Base-by-base conservation (phyloP, 1,284 basidiomycete genomes). In the Xanthoconium separans region DNA sequence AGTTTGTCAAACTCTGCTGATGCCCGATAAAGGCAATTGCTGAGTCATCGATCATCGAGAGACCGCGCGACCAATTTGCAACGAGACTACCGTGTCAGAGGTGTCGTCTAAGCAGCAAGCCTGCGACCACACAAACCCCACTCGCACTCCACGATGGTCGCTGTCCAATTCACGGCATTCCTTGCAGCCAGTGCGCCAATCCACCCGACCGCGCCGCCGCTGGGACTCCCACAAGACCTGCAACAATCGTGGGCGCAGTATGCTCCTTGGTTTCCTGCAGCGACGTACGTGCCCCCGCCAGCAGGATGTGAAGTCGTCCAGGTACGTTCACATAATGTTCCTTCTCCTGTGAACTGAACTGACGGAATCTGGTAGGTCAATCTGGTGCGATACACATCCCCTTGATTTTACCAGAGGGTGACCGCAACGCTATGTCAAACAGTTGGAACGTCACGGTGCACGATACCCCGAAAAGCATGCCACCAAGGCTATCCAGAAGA, bases 391-490 rank as follows among this genome's bases (percentile, higher is more conserved):
- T 27, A 27, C 27, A 27, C 6, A 13, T 12, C 15, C 22, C 29
- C 5, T 30, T 15, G 20, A 15, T 40, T 13, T 22, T 6, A n/a
- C 6, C 27, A 27, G 27, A 27, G n/a, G 12, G 4, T 9, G n/a
- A 5, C 39, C 6, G 4, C 13, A 12, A 53, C 10, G 11, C 8
- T 6, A 7, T 27, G 6, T 18, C 22, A 24, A 42, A 51, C 9
- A 93, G 90, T 68, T 95, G 9, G 87, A 93, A 71, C 76, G 93
- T 7, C 91, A 95, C 62, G 89, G 91, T 1, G 87, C 89, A 1
- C 79, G 93, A 33, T 93, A 80, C 61, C 93, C 93, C 0, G 90
- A 89, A 0, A 64, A 72, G 2, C 72, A 72, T 11, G 75, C 83
- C 0, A 69, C 73, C 0, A 61, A 62, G 6, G 62, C 64, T 2